Evolutionary conservation across 2,329 filamentous ascomycete genomes (phyloP).

Genomic region (Chaetothyriales sp.): DNA sequence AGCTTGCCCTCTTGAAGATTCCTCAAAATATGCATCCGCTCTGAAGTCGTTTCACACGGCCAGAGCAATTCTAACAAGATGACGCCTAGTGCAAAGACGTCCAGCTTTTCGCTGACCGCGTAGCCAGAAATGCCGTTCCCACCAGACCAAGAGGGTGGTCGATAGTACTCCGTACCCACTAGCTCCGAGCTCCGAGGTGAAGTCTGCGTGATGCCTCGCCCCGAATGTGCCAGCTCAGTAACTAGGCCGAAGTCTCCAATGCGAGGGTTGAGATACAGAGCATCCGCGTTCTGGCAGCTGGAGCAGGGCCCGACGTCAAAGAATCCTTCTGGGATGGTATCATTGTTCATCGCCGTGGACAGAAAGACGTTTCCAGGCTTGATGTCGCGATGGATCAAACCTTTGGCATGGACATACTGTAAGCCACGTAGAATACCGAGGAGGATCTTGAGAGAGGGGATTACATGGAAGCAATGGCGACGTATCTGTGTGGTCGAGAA

Average conservation of each 20-base stretch:
- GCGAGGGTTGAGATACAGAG: constrained; percentile 40
- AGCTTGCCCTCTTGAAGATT: constrained; percentile 24
- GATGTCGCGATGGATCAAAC: constrained; percentile 52
- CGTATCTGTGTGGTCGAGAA: constrained; percentile 11
- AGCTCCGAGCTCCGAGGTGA: constrained; percentile 23
- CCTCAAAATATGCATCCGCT: constrained; percentile 31
- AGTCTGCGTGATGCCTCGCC: background rate
- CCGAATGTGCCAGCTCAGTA: constrained; percentile 30
- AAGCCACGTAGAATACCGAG: constrained; percentile 48
- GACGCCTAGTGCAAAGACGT: constrained; percentile 21
- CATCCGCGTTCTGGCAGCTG: constrained; percentile 7
- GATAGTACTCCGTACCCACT: constrained; percentile 51
- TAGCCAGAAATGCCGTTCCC: background rate
- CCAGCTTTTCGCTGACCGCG: constrained; percentile 38
- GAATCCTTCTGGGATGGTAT: constrained; percentile 32
- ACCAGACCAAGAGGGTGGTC: constrained; percentile 29
- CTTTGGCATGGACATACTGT: constrained; percentile 48
- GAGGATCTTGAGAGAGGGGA: constrained; percentile 45
- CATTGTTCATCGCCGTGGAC: constrained; percentile 29
- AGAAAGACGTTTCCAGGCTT: constrained; percentile 59
- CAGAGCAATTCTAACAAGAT: constrained; percentile 47
- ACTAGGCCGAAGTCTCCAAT: constrained; percentile 59
- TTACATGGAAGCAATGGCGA: constrained; percentile 49
- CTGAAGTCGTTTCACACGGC: constrained; percentile 38
- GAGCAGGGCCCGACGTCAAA: constrained; percentile 15